phyloP scores from a whole-genome alignment of 2,329 filamentous ascomycete genomes.

The Pseudogymnoascus sp. region DNA sequence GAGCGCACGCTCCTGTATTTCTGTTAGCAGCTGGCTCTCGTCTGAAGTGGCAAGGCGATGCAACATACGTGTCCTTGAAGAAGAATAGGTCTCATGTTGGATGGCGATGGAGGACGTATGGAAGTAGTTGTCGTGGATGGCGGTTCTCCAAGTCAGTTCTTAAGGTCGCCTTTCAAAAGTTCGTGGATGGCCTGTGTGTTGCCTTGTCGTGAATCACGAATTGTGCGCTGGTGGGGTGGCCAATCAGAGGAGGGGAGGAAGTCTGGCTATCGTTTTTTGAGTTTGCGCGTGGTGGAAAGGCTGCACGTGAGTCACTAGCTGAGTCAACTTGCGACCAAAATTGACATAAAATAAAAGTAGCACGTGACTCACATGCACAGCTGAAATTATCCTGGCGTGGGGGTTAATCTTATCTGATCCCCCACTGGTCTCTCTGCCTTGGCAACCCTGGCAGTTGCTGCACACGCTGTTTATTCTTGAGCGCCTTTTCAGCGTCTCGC shows the following conservation, averaged over 20 bases:
- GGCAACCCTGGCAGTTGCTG: neutral
- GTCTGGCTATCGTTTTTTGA: slow-evolving; percentile 2
- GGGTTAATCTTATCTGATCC: neutral
- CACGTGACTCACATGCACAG: neutral
- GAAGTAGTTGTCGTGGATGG: slow-evolving; percentile 3
- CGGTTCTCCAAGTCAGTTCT: slow-evolving; percentile 2
- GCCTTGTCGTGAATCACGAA: slow-evolving; percentile 9
- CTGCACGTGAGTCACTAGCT: slow-evolving; percentile 6
- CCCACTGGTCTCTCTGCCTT: neutral
- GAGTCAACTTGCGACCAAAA: neutral
- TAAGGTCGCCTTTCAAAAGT: slow-evolving; percentile 8
- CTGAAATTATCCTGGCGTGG: no score
- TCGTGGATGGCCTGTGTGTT: slow-evolving; percentile 5
- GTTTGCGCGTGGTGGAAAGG: slow-evolving; percentile 4
- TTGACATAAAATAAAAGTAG: neutral
- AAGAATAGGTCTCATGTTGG: slow-evolving; percentile 91
- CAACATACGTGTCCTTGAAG: slow-evolving; percentile 78
- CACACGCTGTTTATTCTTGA: neutral
- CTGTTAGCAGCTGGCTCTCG: slow-evolving; percentile 21
- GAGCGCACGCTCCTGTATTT: slow-evolving; percentile 69
- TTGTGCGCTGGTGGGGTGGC: slow-evolving; percentile 10
- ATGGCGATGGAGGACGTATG: slow-evolving; percentile 14
- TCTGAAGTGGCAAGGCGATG: neutral
- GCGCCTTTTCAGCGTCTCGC: neutral
- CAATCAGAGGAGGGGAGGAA: neutral